Base-by-base conservation (phyloP, 2,329 filamentous ascomycete genomes). In the Rutstroemia sp. region DNA sequence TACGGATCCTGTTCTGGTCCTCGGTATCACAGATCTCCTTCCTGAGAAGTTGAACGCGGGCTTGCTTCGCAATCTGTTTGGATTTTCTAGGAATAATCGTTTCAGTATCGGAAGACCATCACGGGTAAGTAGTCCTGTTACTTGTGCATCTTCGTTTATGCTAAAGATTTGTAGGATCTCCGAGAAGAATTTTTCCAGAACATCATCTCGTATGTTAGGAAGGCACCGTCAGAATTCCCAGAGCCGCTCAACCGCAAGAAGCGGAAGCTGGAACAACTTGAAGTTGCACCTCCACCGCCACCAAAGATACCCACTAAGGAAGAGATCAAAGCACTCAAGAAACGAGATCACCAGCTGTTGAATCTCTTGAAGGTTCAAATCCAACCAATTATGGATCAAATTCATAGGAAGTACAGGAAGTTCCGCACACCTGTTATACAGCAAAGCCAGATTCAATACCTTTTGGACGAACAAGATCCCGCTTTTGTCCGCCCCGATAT, bases 301-400 rank as follows among this genome's bases (percentile, higher is more conserved):
- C 79, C 84, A 0, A 81, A 83, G 58, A 75, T 81, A 47, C 75
- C 82, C 2, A 87, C 85, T 27, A 92, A 91, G 69, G 88, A 88
- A 55, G 89, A 96, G 67, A 79, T 88, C 58, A 91, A 90, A 69
- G 82, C 81, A 2, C 84, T 92, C 69, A 88, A 87, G 72, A 88
- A 90, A 71, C 82, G 83, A 60, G 95, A 99, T 67, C 85, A 90
- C 49, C 85, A 92, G 61, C 82, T 86, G 10, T 78, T 97, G 54
- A 96, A 97, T 69, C 76, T 87, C 58, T 76, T 99, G 62, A 99
- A 97, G 75, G 85, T 95, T 41, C 78, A 87, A 53, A 83, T 99
- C 54, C 92, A 96, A 71, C 90, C 90, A 2, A 90, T 97, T 63
- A 96, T 99, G 91, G 92, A 99, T 64, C 90, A 96, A 72, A 90